phyloP scores from a whole-genome alignment of 108 stramenopile genomes.

The Mediolabrus comicus region DNA sequence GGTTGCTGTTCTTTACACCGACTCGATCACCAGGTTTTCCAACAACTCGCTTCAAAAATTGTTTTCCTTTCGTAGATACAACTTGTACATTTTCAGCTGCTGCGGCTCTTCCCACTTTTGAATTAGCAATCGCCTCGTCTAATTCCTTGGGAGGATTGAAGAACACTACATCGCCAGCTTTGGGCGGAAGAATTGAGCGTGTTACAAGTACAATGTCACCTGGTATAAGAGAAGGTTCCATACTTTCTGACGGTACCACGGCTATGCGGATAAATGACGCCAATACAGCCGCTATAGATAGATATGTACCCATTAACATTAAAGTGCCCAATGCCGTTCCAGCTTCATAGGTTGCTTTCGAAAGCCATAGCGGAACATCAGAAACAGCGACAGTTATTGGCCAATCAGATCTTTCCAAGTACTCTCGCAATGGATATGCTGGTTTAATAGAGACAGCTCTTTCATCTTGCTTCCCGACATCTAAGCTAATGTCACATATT shows the following conservation, averaged over 20 bases:
- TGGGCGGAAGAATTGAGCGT: conserved; percentile 43
- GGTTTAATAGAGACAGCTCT: conserved; percentile 46
- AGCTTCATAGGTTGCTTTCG: conserved; percentile 56
- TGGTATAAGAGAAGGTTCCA: conserved; percentile 55
- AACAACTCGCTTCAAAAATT: conserved; percentile 67
- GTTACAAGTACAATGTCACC: conserved; percentile 63
- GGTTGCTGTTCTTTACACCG: conserved; percentile 49
- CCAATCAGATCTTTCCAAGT: conserved; percentile 66
- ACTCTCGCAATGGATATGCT: conserved; percentile 49
- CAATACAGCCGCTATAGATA: conserved; percentile 43
- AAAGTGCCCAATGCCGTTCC: conserved; percentile 56
- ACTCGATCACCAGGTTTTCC: conserved; percentile 55
- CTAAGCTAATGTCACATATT: conserved; percentile 24
- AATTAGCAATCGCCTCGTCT: conserved; percentile 41
- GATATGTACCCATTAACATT: conserved; percentile 30
- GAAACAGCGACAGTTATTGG: conserved; percentile 40
- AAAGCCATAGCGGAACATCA: conserved; percentile 61
- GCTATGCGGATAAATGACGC: conserved; percentile 42
- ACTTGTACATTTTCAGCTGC: conserved; percentile 16
- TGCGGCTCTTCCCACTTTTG: conserved; percentile 36
- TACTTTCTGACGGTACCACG: conserved; percentile 52
- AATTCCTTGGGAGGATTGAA: conserved; percentile 61
- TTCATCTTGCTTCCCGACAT: neutral
- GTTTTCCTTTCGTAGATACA: conserved; percentile 51
- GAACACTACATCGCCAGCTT: conserved; percentile 56